A percentile compares a stretch with the other conserved stretches of the same genome.
Conservation (phyloP, 192 early-diverging fungal genomes). For the Pilobolus umbonatus region DNA sequence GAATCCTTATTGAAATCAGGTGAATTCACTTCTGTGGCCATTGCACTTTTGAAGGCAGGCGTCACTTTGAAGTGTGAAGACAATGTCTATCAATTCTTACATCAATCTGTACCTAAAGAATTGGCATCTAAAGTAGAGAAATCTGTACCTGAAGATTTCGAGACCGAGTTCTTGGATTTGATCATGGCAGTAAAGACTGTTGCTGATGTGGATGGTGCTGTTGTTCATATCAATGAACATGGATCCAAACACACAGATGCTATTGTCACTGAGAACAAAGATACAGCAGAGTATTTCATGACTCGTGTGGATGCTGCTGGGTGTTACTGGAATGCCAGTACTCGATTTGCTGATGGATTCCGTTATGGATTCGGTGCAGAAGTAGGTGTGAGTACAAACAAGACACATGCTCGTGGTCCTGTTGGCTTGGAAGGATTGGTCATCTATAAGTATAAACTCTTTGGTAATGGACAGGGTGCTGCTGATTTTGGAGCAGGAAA, state of each 20-base stretch:
- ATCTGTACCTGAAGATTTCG: constrained; percentile 62
- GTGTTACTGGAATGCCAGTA: constrained; percentile 95
- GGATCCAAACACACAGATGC: constrained; percentile 95
- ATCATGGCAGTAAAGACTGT: constrained; percentile 83
- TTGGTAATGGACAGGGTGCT: constrained; percentile 84
- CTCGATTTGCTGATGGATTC: constrained; percentile 97
- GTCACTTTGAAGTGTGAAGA: constrained; percentile 62
- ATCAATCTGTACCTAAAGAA: constrained; percentile 3
- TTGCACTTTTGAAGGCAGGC: constrained; percentile 51
- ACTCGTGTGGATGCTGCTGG: constrained; percentile 93
- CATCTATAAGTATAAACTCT: constrained; percentile 96
- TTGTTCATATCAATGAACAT: constrained; percentile 90
- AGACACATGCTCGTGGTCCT: constrained; percentile 97
- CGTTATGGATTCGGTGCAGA: constrained; percentile 98
- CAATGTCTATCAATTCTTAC: constrained; percentile 39
- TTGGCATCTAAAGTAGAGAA: constrained; percentile 19
- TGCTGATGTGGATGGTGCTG: constrained; percentile 66
- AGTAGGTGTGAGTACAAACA: constrained; percentile 97
- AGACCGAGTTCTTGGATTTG: constrained; percentile 89
- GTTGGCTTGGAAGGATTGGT: constrained; percentile 95
- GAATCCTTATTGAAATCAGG: constrained; percentile 31
- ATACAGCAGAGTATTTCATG: constrained; percentile 82
- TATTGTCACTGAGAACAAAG: constrained; percentile 80
- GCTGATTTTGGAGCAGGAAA: constrained; percentile 79
- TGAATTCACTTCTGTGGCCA: constrained; percentile 50